Base-by-base conservation (phyloP, 1,139 yeast genomes). In the Debaryomyces coudertii region DNA sequence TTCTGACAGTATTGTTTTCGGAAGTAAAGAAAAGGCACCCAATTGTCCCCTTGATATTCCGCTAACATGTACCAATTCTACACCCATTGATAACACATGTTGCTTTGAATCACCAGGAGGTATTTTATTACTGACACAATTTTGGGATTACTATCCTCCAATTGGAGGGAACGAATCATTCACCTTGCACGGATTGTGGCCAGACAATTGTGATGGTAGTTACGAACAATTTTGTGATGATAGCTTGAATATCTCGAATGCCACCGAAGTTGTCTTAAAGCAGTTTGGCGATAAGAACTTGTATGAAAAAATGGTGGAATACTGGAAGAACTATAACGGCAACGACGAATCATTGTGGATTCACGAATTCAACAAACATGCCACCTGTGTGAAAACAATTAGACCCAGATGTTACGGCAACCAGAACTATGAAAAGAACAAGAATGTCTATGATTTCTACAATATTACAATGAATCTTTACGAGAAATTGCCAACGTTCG, bases 341-440 rank as follows among this genome's bases (percentile, higher is more conserved):
- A 61, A 77, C 49, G 97, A 90, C 61, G 89, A 83, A 50, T 68
- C 78, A 18, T 72, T 93, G 46, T 93, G 99, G 98, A 76, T 82
- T 24, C 98, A 93, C 64, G 99, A 93, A 66, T 93, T 81, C 75
- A 92, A 92, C 70, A 93, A 93, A 65, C 99, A 93, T 61, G 98
- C 93, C 4, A 90, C 97, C 0, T 93, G 98, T 65, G 83, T 92
- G 70, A 79, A 83, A 31, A 90, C 97, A 0, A 72, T 92, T 43
- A 78, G 78, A 45, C 90, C 96, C 2, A 54, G 63, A 2, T 93
- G 98, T 61, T 90, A 89, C 62, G 48, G 49, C 15, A 51, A 52
- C 24, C 43, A 49, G 28, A 36, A 50, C 6, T 66, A 61, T 42
- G 63, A 66, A 27, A 61, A 74, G 47, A 66, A 80, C 57, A 77